These are phyloP conservation scores for Aspergillus pseudotamarii DNA, from an alignment of 2,329 filamentous ascomycete genomes.

Conservation along the genomic window DNA sequence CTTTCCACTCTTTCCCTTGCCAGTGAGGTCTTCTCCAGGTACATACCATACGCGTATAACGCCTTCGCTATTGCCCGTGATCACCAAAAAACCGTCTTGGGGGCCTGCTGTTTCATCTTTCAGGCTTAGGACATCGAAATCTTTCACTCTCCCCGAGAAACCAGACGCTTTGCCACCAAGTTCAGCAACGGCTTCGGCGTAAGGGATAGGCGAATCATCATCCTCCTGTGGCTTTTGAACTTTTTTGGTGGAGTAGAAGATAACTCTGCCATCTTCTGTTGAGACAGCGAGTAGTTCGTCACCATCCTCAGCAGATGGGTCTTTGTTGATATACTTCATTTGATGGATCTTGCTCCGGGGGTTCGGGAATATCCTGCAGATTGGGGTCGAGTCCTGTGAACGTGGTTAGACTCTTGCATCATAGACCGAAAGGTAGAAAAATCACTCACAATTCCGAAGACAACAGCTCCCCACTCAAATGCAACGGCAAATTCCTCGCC, in stretches of 20 bases:
- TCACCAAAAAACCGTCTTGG: slow-evolving; percentile 56
- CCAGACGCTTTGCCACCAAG: slow-evolving; percentile 73
- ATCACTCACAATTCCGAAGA: slow-evolving; percentile 72
- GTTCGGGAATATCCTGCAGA: slow-evolving; percentile 69
- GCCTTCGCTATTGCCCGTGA: slow-evolving; percentile 83
- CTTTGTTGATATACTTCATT: slow-evolving; percentile 66
- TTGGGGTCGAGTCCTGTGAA: slow-evolving; percentile 71
- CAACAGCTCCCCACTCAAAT: slow-evolving; percentile 81
- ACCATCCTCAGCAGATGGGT: slow-evolving; percentile 48
- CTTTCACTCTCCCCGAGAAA: slow-evolving; percentile 77
- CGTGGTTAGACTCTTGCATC: slow-evolving; percentile 19
- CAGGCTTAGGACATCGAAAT: slow-evolving; percentile 70
- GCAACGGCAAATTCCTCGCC: slow-evolving; percentile 84
- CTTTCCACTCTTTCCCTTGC: slow-evolving; percentile 21
- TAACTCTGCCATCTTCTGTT: slow-evolving; percentile 84
- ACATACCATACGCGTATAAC: slow-evolving; percentile 77
- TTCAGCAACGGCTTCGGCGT: slow-evolving; percentile 66
- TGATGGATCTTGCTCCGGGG: slow-evolving; percentile 81
- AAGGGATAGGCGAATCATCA: slow-evolving; percentile 60
- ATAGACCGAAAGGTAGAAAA: background rate
- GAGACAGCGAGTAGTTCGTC: slow-evolving; percentile 71
- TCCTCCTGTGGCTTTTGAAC: slow-evolving; percentile 45
- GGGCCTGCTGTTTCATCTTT: slow-evolving; percentile 37
- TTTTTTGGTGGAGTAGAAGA: slow-evolving; percentile 75
- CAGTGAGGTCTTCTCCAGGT: slow-evolving; percentile 31